phyloP scores from a whole-genome alignment of 495 filamentous ascomycete genomes.

The Ramalina peruviana region DNA sequence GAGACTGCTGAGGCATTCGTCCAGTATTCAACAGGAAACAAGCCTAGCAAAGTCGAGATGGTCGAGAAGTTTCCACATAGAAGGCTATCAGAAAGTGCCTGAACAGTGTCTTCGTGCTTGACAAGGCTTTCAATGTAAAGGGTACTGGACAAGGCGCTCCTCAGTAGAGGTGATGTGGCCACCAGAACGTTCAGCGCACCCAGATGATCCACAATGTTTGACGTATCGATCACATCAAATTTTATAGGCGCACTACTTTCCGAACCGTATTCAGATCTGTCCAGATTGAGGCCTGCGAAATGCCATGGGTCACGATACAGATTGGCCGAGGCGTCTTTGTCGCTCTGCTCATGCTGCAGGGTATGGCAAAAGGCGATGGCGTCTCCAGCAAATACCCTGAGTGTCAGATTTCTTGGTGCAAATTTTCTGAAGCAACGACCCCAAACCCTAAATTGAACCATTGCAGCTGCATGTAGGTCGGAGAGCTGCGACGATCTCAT shows the following conservation, averaged over 20 bases:
- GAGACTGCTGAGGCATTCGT: constrained; percentile 22
- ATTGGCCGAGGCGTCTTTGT: constrained; percentile 10
- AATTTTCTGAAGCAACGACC: constrained; percentile 16
- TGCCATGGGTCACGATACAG: constrained; percentile 5
- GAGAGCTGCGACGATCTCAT: background rate
- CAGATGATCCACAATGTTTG: constrained; percentile 35
- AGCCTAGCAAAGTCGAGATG: constrained; percentile 31
- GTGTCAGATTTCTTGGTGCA: constrained; percentile 14
- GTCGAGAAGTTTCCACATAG: constrained; percentile 32
- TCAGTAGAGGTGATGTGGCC: constrained; percentile 32
- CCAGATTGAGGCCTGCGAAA: constrained; percentile 10
- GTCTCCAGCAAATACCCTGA: constrained; percentile 33
- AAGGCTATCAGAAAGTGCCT: constrained; percentile 18
- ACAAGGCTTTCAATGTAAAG: constrained; percentile 33
- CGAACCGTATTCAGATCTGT: constrained; percentile 25
- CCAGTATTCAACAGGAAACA: constrained; percentile 36
- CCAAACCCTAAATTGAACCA: constrained; percentile 22
- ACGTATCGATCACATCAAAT: constrained; percentile 48
- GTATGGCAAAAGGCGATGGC: constrained; percentile 32
- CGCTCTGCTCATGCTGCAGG: constrained; percentile 26
- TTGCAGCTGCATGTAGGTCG: constrained; percentile 10
- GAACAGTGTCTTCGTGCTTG: constrained; percentile 5
- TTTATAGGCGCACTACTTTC: constrained; percentile 21
- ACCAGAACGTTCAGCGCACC: constrained; percentile 35
- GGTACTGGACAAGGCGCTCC: constrained; percentile 22